Evolutionary conservation across 139 green algal genomes (phyloP), one percentile per base, ranked within the genome.

Genomic region (Tetratostichococcus sp.): DNA sequence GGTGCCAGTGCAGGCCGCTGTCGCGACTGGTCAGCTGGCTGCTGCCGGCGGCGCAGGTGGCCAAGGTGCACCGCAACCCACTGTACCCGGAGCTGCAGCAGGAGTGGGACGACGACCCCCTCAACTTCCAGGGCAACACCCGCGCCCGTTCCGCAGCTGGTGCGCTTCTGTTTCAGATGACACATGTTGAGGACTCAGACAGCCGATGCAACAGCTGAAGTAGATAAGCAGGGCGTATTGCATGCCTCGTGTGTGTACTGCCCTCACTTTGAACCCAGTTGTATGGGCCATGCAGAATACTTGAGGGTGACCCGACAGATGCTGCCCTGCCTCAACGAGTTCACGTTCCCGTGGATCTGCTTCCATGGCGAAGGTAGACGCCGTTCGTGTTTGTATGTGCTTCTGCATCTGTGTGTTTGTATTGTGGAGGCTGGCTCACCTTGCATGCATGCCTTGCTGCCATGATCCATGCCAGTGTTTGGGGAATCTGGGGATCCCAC

Each of bases 341-440:
- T 89, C 31, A 42, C 35, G 16, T 78, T 82, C 21, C 87, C 85
- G 23, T 87, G 92, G 65, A 50, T 92, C 3, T 34, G 85, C 35
- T 87, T 90, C 30, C 89, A 93, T 76, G 86, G 75, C 28, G 79
- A 87, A 34, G 72, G 77, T 34, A n/a, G n/a, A n/a, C n/a, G n/a
- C n/a, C n/a, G n/a, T n/a, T n/a, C n/a, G n/a, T n/a, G 87, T 88
- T 72, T 84, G 11, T 77, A 22, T 82, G 90, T 79, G 16, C 67
- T 71, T 28, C 25, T 1, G 17, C 14, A 43, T 17, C 17, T 30
- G 30, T 16, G 2, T 71, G 67, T 19, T 77, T 1, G 34, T 86
- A 28, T 87, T 90, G 33, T 88, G 92, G 39, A 11, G n/a, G n/a
- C n/a, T n/a, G n/a, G n/a, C n/a, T n/a, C n/a, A n/a, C n/a, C n/a